Percentiles rank a stretch among this genome's conserved stretches.
Evolutionary conservation across 805 yeast species (phyloP).

Genomic region (Ogataea paradorogensis): DNA sequence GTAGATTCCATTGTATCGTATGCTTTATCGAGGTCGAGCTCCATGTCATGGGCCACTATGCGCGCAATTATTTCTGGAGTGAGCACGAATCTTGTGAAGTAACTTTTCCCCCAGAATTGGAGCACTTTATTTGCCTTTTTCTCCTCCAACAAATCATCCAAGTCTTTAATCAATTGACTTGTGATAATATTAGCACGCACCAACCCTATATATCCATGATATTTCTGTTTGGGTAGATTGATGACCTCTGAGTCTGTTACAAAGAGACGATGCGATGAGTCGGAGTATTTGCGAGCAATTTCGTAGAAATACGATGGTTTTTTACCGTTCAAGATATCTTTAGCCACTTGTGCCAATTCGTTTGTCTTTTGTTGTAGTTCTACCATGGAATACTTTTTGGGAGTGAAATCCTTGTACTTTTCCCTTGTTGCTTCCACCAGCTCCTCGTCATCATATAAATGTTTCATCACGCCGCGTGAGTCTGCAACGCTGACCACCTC

Average conservation of each 20-base stretch:
- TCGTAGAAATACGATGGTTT: slow-evolving; percentile 47
- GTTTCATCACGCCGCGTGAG: slow-evolving; percentile 2
- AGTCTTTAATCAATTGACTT: slow-evolving; percentile 36
- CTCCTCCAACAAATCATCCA: slow-evolving; percentile 30
- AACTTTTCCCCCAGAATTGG: slow-evolving; percentile 57
- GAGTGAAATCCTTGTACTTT: slow-evolving; percentile 21
- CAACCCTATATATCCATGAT: slow-evolving; percentile 63
- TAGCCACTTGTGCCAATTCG: slow-evolving; percentile 8
- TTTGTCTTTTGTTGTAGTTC: slow-evolving; percentile 10
- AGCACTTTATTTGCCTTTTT: slow-evolving; percentile 42
- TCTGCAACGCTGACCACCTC: slow-evolving; percentile 9
- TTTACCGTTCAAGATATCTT: slow-evolving; percentile 37
- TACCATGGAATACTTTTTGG: slow-evolving; percentile 12
- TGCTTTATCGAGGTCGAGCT: slow-evolving; percentile 40
- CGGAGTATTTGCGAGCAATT: slow-evolving; percentile 42
- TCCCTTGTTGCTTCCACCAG: slow-evolving; percentile 12
- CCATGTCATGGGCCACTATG: slow-evolving; percentile 46
- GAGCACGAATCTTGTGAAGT: slow-evolving; percentile 55
- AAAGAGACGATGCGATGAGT: slow-evolving; percentile 39
- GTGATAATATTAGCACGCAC: slow-evolving; percentile 54
- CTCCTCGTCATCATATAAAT: slow-evolving; percentile 17
- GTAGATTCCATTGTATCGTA: slow-evolving; percentile 47
- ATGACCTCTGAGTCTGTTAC: slow-evolving; percentile 48
- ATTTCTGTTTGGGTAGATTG: slow-evolving; percentile 43
- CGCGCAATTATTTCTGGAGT: slow-evolving; percentile 61